A percentile compares a stretch with the other conserved stretches of the same genome.
Evolutionary conservation across 306 rosid genomes (phyloP).

Genomic region (Vigna nakashimae): DNA sequence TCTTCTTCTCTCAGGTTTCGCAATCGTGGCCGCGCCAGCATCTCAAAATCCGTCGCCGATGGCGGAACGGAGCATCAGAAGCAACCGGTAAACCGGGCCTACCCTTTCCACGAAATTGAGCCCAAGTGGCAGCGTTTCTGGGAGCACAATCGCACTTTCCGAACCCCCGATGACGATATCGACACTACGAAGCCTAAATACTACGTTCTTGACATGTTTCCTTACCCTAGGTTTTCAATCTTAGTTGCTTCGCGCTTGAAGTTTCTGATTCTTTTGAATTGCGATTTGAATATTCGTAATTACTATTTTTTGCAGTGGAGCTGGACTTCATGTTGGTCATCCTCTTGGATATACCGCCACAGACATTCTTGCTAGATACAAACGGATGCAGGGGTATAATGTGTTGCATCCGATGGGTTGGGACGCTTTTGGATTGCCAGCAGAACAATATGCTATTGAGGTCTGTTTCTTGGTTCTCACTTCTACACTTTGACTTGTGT

Average conservation of each 20-base stretch:
- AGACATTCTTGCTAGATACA: constrained; percentile 87
- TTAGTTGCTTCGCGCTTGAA: background rate
- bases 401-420: constrained; percentile 99
- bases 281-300: background rate
- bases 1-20: constrained; percentile 44
- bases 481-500: constrained; percentile 23
- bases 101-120: constrained; percentile 82
- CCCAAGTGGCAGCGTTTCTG: constrained; percentile 91
- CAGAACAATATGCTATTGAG: constrained; percentile 96
- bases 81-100: constrained; percentile 57
- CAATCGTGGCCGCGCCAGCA: constrained; percentile 27
- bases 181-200: constrained; percentile 88
- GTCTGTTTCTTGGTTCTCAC: constrained; percentile 52
- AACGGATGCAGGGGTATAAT: constrained; percentile 88
- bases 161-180: constrained; percentile 86
- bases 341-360: constrained; percentile 97
- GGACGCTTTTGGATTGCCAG: constrained; percentile 99
- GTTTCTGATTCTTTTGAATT: constrained; percentile 18
- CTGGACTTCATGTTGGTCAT: constrained; percentile 96
- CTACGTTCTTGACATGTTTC: constrained; percentile 96
- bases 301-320: constrained; percentile 65
- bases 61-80: constrained; percentile 43
- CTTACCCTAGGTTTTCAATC: constrained; percentile 85
- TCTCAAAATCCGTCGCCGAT: constrained; percentile 46
- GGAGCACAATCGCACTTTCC: constrained; percentile 77